phyloP scores from a whole-genome alignment of 139 green algal species.

The Astrephomene gubernaculifera region DNA sequence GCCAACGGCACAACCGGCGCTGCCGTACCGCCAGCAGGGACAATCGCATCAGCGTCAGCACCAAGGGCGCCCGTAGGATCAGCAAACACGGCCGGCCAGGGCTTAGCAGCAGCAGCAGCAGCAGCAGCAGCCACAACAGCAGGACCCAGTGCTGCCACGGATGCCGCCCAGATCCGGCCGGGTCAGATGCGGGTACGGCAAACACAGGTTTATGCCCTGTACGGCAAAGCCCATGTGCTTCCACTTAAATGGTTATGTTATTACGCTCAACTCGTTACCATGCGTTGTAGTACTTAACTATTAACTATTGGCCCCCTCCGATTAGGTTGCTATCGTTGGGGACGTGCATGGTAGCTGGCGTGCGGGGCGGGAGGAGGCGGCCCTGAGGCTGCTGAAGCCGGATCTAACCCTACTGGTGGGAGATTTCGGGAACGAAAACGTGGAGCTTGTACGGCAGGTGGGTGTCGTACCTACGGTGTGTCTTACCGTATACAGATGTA shows the following conservation, averaged over 20 bases:
- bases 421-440: constrained; percentile 79
- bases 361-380: constrained; percentile 50
- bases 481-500: too few species aligned
- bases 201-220: not conserved
- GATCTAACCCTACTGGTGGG: constrained; percentile 77
- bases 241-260: not conserved
- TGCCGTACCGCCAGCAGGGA: too few species aligned
- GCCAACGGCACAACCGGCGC: too few species aligned
- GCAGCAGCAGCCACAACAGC: too few species aligned
- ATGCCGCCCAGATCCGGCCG: too few species aligned
- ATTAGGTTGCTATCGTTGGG: constrained; percentile 58
- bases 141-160: too few species aligned
- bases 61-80: too few species aligned
- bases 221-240: not conserved
- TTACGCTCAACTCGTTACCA: not conserved
- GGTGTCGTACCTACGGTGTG: too few species aligned
- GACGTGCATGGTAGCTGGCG: constrained; percentile 79
- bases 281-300: not conserved
- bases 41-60: too few species aligned
- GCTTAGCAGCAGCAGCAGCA: too few species aligned
- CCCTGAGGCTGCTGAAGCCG: constrained; percentile 57
- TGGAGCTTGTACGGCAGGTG: constrained; percentile 63
- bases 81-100: too few species aligned
- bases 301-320: too few species aligned
- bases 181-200: constrained; percentile 5